Conservation (phyloP, 2,329 filamentous ascomycete genomes). For the Mariannaea sp. region DNA sequence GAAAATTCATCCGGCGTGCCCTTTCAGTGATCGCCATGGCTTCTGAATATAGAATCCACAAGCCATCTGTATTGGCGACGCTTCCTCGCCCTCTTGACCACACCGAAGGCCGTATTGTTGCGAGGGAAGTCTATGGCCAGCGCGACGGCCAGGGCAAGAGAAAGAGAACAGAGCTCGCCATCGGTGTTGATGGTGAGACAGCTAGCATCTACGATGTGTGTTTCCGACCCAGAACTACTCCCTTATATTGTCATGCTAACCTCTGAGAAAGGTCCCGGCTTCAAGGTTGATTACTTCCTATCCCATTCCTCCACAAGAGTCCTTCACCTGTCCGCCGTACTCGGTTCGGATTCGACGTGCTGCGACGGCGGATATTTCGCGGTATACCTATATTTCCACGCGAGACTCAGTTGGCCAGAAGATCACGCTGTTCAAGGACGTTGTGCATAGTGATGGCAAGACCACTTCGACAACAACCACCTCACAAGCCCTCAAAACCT, state of each 20-base stretch:
- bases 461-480: conserved; percentile 55
- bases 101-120: conserved; percentile 56
- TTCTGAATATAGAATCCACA: conserved; percentile 65
- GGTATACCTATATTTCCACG: conserved; percentile 67
- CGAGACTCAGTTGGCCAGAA: conserved; percentile 53
- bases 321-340: conserved; percentile 65
- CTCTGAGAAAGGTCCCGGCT: conserved; percentile 56
- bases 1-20: conserved; percentile 11
- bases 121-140: conserved; percentile 66
- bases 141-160: conserved; percentile 62
- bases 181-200: conserved; percentile 68
- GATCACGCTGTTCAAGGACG: conserved; percentile 64
- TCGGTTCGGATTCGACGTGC: conserved; percentile 60
- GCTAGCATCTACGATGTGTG: conserved; percentile 69
- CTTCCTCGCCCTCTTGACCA: conserved; percentile 63
- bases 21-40: conserved; percentile 50
- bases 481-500: conserved; percentile 49
- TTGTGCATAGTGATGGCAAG: conserved; percentile 55
- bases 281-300: conserved; percentile 69
- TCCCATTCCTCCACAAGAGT: conserved; percentile 67
- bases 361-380: conserved; percentile 53
- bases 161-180: conserved; percentile 66
- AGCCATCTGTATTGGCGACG: conserved; percentile 66
- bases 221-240: neutral
- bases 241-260: conserved; percentile 12